These are phyloP conservation scores for Mortierella sp. DNA, from an alignment of 371 early-diverging fungal species.

Conservation along the genomic window DNA sequence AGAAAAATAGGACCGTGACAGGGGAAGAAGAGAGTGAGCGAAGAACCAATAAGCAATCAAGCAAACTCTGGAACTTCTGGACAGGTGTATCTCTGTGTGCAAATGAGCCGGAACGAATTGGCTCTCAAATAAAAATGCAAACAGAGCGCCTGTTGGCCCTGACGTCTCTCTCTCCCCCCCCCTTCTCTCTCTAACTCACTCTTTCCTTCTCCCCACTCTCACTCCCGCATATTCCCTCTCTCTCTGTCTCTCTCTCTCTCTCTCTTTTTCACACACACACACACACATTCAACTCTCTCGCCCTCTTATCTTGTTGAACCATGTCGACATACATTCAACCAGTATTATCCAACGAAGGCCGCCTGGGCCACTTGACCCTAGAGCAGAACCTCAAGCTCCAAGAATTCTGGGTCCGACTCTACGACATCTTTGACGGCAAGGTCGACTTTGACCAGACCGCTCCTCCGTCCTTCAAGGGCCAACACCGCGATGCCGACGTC, in stretches of 20 bases:
- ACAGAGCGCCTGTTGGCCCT: background rate
- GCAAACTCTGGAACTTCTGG: background rate
- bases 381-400: conserved; percentile 65
- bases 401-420: conserved; percentile 66
- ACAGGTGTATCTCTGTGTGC: background rate
- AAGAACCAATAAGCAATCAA: background rate
- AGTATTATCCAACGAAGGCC: conserved; percentile 36
- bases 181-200: background rate
- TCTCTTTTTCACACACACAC: background rate
- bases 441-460: conserved; percentile 25
- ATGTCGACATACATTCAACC: conserved; percentile 25
- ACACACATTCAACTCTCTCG: background rate
- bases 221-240: background rate
- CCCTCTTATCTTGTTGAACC: background rate
- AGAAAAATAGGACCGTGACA: background rate
- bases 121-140: background rate
- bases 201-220: background rate
- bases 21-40: background rate
- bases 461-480: conserved; percentile 51
- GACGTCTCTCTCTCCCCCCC: background rate
- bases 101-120: background rate
- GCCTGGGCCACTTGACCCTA: conserved; percentile 62
- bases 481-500: conserved; percentile 22
- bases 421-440: conserved; percentile 63
- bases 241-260: background rate